Conservation (phyloP, 2,329 filamentous ascomycete species). For the Sphaerulina populicola region DNA sequence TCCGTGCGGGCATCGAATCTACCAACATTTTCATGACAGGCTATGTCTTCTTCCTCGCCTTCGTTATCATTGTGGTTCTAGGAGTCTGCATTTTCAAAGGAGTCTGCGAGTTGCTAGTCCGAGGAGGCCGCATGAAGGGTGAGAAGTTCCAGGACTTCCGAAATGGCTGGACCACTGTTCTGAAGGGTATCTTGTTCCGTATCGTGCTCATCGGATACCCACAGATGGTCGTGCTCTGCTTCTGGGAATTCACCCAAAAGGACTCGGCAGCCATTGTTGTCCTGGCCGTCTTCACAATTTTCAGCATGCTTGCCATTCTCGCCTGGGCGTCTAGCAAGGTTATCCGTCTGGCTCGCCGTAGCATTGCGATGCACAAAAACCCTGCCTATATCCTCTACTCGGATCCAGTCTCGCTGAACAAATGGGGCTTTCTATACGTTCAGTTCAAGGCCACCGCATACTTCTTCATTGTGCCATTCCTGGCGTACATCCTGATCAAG, state of each 20-base stretch:
- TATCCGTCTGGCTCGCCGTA: slow-evolving; percentile 77
- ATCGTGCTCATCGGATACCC: slow-evolving; percentile 84
- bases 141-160: slow-evolving; percentile 91
- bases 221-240: slow-evolving; percentile 78
- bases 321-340: slow-evolving; percentile 86
- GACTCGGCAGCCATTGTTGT: slow-evolving; percentile 83
- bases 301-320: slow-evolving; percentile 69
- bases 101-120: slow-evolving; percentile 66
- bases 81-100: slow-evolving; percentile 73
- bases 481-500: slow-evolving; percentile 77
- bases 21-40: slow-evolving; percentile 93
- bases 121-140: slow-evolving; percentile 66
- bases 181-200: slow-evolving; percentile 90
- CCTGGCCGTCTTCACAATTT: slow-evolving; percentile 78
- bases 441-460: slow-evolving; percentile 93
- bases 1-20: slow-evolving; percentile 71
- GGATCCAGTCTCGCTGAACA: slow-evolving; percentile 86
- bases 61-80: slow-evolving; percentile 66
- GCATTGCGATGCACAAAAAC: slow-evolving; percentile 86
- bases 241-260: slow-evolving; percentile 83
- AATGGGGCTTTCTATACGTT: slow-evolving; percentile 96
- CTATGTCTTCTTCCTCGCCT: slow-evolving; percentile 77
- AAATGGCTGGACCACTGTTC: slow-evolving; percentile 83
- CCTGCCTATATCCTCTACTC: slow-evolving; percentile 96
- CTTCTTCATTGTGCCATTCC: slow-evolving; percentile 79